Percentiles rank a stretch among this genome's conserved stretches.
Evolutionary conservation across 495 filamentous ascomycete species (phyloP).

Genomic region (Viridothelium virens): DNA sequence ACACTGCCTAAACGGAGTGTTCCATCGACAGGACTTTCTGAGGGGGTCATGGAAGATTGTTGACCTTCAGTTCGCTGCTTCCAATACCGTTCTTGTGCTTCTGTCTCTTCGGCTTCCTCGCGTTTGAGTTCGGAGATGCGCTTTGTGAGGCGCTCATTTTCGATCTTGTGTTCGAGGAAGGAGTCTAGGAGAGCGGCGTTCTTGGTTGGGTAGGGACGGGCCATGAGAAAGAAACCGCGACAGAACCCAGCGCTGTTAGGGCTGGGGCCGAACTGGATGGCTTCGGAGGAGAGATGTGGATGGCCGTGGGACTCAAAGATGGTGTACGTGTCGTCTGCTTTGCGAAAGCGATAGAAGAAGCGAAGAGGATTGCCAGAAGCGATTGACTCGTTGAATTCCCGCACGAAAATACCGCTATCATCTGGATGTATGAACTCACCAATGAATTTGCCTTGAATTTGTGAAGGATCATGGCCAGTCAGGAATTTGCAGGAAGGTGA

Average conservation of each 20-base stretch:
- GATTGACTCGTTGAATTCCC: conserved; percentile 88
- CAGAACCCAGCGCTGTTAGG: conserved; percentile 59
- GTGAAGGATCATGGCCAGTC: conserved; percentile 63
- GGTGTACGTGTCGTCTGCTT: conserved; percentile 61
- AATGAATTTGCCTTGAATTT: conserved; percentile 67
- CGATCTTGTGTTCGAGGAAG: conserved; percentile 94
- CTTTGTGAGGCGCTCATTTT: conserved; percentile 80
- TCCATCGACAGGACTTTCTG: conserved; percentile 33
- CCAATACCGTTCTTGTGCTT: conserved; percentile 44
- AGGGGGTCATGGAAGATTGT: conserved; percentile 45
- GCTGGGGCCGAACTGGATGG: conserved; percentile 46
- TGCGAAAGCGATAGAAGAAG: conserved; percentile 83
- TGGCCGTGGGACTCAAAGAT: conserved; percentile 90
- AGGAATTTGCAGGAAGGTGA: conserved; percentile 72
- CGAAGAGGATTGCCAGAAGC: conserved; percentile 68
- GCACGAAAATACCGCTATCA: conserved; percentile 74
- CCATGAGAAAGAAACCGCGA: conserved; percentile 88
- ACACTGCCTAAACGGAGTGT: conserved; percentile 12
- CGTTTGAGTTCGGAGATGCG: conserved; percentile 75
- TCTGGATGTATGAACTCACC: conserved; percentile 79
- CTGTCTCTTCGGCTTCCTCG: conserved; percentile 76
- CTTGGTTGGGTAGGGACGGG: conserved; percentile 82
- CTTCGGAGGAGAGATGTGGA: conserved; percentile 71
- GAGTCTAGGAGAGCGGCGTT: conserved; percentile 81
- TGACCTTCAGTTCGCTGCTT: conserved; percentile 46